Conservation (phyloP, 2,329 filamentous ascomycete species). For the Ceratocystiopsis sp. region DNA sequence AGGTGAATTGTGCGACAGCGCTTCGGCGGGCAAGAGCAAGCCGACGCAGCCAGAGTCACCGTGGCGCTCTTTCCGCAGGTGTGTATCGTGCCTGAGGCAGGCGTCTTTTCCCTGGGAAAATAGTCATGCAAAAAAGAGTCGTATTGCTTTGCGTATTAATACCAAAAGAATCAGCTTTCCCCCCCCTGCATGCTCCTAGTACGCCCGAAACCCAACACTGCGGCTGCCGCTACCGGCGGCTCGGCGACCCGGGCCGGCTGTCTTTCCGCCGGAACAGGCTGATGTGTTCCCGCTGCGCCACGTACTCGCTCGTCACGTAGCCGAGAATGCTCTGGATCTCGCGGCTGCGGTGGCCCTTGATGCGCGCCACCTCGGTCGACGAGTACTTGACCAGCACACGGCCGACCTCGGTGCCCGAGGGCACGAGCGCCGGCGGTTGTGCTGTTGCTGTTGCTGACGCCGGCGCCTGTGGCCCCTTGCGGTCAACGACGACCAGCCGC, state of each 20-base stretch:
- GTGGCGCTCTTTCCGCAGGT: too few relatives aligned
- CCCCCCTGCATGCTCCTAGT: too few relatives aligned
- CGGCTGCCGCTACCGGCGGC: too few relatives aligned
- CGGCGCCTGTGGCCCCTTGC: conserved; percentile 61
- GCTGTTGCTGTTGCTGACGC: conserved; percentile 58
- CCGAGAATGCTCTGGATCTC: conserved; percentile 70
- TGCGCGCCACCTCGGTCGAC: conserved; percentile 63
- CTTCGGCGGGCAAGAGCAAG: too few relatives aligned
- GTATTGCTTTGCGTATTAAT: too few relatives aligned
- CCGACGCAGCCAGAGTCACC: too few relatives aligned
- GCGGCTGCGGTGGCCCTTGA: conserved; percentile 67
- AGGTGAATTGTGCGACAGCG: too few relatives aligned
- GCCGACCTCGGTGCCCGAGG: conserved; percentile 58
- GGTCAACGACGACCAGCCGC: conserved; percentile 62
- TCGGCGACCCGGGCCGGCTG: conserved; percentile 36
- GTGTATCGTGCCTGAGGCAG: too few relatives aligned
- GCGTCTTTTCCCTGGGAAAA: too few relatives aligned
- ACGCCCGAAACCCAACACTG: too few relatives aligned
- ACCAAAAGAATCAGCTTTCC: too few relatives aligned
- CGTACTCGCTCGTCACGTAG: conserved; percentile 89
- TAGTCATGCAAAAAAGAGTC: too few relatives aligned
- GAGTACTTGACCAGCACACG: conserved; percentile 86
- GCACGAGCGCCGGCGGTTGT: conserved; percentile 55
- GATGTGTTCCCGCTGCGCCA: conserved; percentile 76
- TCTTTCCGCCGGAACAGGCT: conserved; percentile 45